These are phyloP conservation scores for Fraxinus latifolia DNA, from an alignment of 305 asterid species.

Conservation along the genomic window DNA sequence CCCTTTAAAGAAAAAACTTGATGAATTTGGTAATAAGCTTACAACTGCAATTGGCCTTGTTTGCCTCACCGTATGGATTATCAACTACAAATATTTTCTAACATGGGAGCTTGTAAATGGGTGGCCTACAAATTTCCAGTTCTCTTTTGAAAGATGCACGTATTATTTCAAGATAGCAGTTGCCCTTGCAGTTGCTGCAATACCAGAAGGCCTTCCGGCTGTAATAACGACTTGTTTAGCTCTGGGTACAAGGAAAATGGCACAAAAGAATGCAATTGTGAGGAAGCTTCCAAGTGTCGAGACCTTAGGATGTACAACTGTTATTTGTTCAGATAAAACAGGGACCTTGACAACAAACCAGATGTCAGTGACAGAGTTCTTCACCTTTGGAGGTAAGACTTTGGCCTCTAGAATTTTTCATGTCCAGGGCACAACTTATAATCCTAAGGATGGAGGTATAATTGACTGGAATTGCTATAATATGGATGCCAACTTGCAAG, in stretches of 20 bases:
- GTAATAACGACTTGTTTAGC: slow-evolving; percentile 89
- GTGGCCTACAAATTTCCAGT: slow-evolving; percentile 62
- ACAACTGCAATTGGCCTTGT: slow-evolving; percentile 71
- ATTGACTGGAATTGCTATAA: slow-evolving; percentile 60
- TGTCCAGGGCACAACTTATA: slow-evolving; percentile 83
- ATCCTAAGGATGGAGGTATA: slow-evolving; percentile 81
- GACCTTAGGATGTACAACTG: slow-evolving; percentile 88
- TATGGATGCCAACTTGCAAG: slow-evolving; percentile 64
- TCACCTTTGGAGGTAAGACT: slow-evolving; percentile 56
- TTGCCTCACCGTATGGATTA: slow-evolving; percentile 71
- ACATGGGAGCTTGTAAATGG: slow-evolving; percentile 66
- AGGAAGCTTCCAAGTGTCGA: slow-evolving; percentile 90
- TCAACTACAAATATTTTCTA: slow-evolving; percentile 75
- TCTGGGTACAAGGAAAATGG: slow-evolving; percentile 92
- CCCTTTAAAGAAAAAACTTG: slow-evolving; percentile 81
- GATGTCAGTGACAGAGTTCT: slow-evolving; percentile 75
- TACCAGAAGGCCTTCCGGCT: slow-evolving; percentile 90
- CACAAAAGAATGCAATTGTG: slow-evolving; percentile 76
- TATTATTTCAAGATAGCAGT: slow-evolving; percentile 81
- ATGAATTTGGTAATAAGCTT: slow-evolving; percentile 78
- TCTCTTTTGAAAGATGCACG: slow-evolving; percentile 82
- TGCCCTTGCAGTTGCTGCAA: slow-evolving; percentile 92
- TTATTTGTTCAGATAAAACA: slow-evolving; percentile 87
- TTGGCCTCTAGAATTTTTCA: slow-evolving; percentile 42
- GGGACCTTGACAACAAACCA: slow-evolving; percentile 91